Percentiles rank a stretch among this genome's conserved stretches.
Evolutionary conservation across 169 alveolate species (phyloP).

Genomic region (Eimeria necatrix): DNA sequence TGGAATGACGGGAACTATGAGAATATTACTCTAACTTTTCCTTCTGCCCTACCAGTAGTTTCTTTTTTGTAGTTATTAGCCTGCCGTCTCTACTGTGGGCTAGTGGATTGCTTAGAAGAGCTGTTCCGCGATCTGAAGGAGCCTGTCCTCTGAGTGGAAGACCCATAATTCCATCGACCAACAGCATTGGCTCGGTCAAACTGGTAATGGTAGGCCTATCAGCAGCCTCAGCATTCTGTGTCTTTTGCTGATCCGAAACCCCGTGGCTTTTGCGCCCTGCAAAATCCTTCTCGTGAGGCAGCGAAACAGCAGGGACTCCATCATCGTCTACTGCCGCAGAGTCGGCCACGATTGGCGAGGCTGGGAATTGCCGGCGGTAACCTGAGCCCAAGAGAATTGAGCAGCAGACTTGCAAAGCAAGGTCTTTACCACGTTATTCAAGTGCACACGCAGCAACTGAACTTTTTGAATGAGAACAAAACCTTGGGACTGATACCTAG

Average conservation of each 20-base stretch:
- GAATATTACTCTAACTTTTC: no score
- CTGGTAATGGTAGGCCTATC: slow-evolving; percentile 41
- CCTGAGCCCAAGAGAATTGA: background rate
- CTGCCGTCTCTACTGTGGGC: slow-evolving; percentile 49
- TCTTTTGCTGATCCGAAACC: background rate
- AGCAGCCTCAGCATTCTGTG: background rate
- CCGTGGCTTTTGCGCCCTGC: background rate
- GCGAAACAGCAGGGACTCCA: slow-evolving; percentile 63
- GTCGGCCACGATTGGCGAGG: slow-evolving; percentile 68
- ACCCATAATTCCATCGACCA: slow-evolving; percentile 62
- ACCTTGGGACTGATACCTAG: no score
- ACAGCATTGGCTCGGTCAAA: slow-evolving; percentile 60
- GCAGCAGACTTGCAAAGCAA: background rate
- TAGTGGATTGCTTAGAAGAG: slow-evolving; percentile 68
- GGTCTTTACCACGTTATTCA: no score
- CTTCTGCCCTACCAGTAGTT: slow-evolving; percentile 32
- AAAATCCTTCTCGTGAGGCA: slow-evolving; percentile 55
- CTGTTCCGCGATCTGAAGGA: slow-evolving; percentile 52
- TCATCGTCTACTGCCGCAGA: slow-evolving; percentile 63
- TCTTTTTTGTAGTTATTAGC: slow-evolving; percentile 48
- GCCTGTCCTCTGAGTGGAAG: slow-evolving; percentile 71
- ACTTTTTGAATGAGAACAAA: no score
- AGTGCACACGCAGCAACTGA: no score
- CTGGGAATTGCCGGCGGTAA: slow-evolving; percentile 74
- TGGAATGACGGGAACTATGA: no score